Conservation (phyloP, 2,329 filamentous ascomycete species). For the Albophoma yamanashiensis region DNA sequence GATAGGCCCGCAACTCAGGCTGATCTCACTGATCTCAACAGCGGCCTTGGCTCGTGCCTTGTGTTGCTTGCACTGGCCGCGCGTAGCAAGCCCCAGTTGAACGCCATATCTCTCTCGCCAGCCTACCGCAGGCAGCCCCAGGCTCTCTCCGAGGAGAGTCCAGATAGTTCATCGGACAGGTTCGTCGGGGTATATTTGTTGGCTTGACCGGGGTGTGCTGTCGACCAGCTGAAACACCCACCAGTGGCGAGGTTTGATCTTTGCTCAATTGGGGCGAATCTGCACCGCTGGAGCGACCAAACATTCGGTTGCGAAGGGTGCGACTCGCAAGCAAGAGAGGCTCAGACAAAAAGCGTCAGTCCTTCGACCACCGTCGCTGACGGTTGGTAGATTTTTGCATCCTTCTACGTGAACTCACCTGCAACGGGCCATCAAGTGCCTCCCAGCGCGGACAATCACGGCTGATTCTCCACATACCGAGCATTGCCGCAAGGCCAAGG, state of each 20-base stretch:
- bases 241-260: background rate
- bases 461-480: background rate
- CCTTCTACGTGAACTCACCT: background rate
- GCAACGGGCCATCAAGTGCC: no score
- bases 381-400: background rate
- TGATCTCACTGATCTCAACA: background rate
- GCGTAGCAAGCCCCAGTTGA: background rate
- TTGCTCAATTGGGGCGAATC: background rate
- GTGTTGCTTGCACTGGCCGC: background rate
- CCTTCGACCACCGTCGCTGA: background rate
- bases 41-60: background rate
- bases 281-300: background rate
- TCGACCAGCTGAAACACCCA: background rate
- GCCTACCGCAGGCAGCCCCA: background rate
- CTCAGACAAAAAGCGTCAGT: background rate
- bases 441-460: background rate
- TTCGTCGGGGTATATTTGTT: background rate
- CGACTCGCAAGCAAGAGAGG: background rate
- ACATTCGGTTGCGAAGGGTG: background rate
- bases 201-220: background rate
- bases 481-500: background rate
- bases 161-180: background rate
- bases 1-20: background rate
- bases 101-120: background rate
- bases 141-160: background rate